Evolutionary conservation across 805 yeast species (phyloP).

Genomic region (Candida khao-thaluensis): DNA sequence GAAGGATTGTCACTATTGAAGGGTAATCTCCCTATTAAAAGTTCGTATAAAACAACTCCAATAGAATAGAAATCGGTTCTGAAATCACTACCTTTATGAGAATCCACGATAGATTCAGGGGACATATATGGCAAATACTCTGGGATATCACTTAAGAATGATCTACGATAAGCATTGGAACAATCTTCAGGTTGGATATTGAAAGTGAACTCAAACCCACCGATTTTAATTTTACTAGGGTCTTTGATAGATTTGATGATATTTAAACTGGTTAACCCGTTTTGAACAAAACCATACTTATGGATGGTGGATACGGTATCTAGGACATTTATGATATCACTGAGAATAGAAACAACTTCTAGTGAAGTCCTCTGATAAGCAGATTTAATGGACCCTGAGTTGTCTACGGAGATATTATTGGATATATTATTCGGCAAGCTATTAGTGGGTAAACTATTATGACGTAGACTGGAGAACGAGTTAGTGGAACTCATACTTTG

Average conservation of each 20-base stretch:
- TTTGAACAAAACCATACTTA: slow-evolving; percentile 44
- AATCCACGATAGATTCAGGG: slow-evolving; percentile 48
- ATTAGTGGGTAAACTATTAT: too few relatives aligned
- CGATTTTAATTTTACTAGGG: slow-evolving; percentile 32
- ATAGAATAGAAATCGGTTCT: slow-evolving; percentile 49
- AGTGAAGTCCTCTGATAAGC: not conserved
- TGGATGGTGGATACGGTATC: slow-evolving; percentile 32
- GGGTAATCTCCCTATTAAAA: slow-evolving; percentile 46
- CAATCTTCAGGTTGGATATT: slow-evolving; percentile 41
- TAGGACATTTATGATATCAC: slow-evolving; percentile 24
- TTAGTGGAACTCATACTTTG: slow-evolving; percentile 4
- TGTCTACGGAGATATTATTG: slow-evolving; percentile 4
- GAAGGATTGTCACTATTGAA: slow-evolving; percentile 41
- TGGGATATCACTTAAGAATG: slow-evolving; percentile 37
- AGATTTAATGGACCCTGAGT: not conserved
- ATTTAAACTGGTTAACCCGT: slow-evolving; percentile 42
- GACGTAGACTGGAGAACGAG: slow-evolving; percentile 1
- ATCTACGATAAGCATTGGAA: slow-evolving; percentile 39
- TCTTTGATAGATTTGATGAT: slow-evolving; percentile 31
- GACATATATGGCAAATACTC: slow-evolving; percentile 47
- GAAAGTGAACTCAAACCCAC: slow-evolving; percentile 52
- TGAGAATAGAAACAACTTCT: slow-evolving; percentile 21
- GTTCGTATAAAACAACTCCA: slow-evolving; percentile 51
- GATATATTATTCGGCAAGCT: slow-evolving; percentile 5
- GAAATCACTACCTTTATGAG: slow-evolving; percentile 39